Base-by-base conservation (phyloP, 129 eudicot genomes). In the Tagetes patula region DNA sequence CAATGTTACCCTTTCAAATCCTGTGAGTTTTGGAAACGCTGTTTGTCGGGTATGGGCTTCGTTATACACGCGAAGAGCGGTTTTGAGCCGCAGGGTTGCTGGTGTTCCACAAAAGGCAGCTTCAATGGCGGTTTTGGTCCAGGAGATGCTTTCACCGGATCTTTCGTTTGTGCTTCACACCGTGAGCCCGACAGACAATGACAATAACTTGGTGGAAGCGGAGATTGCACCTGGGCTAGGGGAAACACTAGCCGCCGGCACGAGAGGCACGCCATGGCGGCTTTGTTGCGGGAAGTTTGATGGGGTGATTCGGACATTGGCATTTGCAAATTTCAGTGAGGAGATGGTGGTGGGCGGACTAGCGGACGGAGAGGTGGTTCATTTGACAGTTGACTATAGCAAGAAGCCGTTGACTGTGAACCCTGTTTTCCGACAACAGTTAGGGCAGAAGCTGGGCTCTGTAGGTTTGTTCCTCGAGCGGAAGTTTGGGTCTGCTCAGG, bases 261-360 rank as follows among this genome's bases (percentile, higher is more conserved):
- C 96, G 8, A 75, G 98, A 69, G 98, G 98, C 54, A 92, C 98
- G 3, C 98, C 98, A 0, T 92, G 98, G 98, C 91, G 98, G 47
- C 78, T 92, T 1, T 75, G 90, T 6, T 71, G 80, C 0, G 98
- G 95, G 12, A 92, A 92, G 67, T 85, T 89, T 72, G 96, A 92
- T 12, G 95, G 91, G 42, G 14, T 67, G 67, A 95, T 92, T 48
- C 70, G 78, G 32, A 89, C 96, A 6, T 72, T 89, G 53, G 98
- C 98, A 0, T 92, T 92, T 71, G 98, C 96, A 0, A 92, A 92
- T 71, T 92, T 92, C 62, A 92, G 98, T 45, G 90, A 92, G 84
- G 98, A 92, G 82, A 71, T 89, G 91, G 87, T 89, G 70, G 70
- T 87, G 8, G 84, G 84, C 8, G 96, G 89, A 41, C 75, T 88